phyloP scores from a whole-genome alignment of 2,329 filamentous ascomycete species.

The Capronia coronata region DNA sequence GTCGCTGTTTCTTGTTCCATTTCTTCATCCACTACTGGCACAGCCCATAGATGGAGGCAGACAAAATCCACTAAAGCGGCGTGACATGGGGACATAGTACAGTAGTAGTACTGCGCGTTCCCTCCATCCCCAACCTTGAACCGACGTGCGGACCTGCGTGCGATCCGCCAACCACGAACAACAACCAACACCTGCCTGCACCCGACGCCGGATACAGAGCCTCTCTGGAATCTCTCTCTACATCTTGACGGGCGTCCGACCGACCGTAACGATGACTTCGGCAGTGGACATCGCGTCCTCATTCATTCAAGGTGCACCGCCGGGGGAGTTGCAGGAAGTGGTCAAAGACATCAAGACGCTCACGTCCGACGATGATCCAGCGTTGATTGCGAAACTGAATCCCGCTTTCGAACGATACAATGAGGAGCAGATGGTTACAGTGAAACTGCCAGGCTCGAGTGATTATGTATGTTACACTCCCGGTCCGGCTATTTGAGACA shows the following conservation, averaged over 20 bases:
- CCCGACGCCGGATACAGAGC: background rate
- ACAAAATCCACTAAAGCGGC: no score
- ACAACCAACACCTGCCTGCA: no score
- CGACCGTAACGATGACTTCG: conserved; percentile 37
- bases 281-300: conserved; percentile 61
- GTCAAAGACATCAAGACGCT: conserved; percentile 81
- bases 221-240: background rate
- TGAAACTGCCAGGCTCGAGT: conserved; percentile 81
- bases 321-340: conserved; percentile 90
- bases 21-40: no score
- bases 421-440: conserved; percentile 82
- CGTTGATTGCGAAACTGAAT: conserved; percentile 63
- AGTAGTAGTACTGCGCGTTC: no score
- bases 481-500: no score
- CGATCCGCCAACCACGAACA: no score
- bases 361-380: conserved; percentile 58
- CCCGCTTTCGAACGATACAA: conserved; percentile 93
- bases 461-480: conserved; percentile 63
- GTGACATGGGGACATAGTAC: no score
- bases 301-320: conserved; percentile 89
- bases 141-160: no score
- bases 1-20: no score
- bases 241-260: background rate
- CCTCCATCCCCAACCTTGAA: no score
- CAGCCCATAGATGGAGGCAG: no score